phyloP scores from a whole-genome alignment of 192 early-diverging fungal species.

The Umbelopsis vinacea region DNA sequence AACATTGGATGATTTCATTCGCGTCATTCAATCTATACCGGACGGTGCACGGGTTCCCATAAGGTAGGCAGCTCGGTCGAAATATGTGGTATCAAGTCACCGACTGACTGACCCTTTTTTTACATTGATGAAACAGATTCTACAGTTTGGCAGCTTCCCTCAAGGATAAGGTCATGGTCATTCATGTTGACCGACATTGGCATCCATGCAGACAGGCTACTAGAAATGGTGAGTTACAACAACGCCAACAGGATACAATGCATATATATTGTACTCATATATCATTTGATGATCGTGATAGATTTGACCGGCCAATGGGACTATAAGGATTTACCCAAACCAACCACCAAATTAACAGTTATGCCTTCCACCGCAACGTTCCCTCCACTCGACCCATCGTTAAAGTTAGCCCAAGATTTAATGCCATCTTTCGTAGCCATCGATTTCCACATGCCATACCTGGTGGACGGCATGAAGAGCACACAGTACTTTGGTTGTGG shows the following conservation, averaged over 20 bases:
- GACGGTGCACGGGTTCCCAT: conserved; percentile 60
- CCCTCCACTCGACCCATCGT: conserved; percentile 67
- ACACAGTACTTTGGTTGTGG: conserved; percentile 73
- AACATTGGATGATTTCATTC: conserved; percentile 67
- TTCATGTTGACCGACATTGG: conserved; percentile 87
- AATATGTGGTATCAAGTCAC: neutral
- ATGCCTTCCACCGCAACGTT: conserved; percentile 75
- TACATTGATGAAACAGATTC: conserved; percentile 42
- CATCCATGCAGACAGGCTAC: conserved; percentile 72
- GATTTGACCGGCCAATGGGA: conserved; percentile 81
- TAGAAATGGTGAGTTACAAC: conserved; percentile 63
- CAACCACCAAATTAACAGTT: conserved; percentile 47
- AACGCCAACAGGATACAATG: too few relatives aligned
- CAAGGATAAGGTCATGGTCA: conserved; percentile 77
- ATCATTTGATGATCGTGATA: neutral
- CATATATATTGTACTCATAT: too few relatives aligned
- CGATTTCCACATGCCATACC: conserved; percentile 77
- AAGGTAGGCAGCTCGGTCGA: neutral
- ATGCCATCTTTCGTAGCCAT: conserved; percentile 85
- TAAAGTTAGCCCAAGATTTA: conserved; percentile 71
- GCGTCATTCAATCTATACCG: conserved; percentile 57
- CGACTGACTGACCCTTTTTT: neutral
- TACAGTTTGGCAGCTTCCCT: conserved; percentile 79
- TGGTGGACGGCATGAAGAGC: conserved; percentile 71
- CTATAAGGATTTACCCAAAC: conserved; percentile 66